Conservation (phyloP, 305 asterid species). For the Plantago rigida region DNA sequence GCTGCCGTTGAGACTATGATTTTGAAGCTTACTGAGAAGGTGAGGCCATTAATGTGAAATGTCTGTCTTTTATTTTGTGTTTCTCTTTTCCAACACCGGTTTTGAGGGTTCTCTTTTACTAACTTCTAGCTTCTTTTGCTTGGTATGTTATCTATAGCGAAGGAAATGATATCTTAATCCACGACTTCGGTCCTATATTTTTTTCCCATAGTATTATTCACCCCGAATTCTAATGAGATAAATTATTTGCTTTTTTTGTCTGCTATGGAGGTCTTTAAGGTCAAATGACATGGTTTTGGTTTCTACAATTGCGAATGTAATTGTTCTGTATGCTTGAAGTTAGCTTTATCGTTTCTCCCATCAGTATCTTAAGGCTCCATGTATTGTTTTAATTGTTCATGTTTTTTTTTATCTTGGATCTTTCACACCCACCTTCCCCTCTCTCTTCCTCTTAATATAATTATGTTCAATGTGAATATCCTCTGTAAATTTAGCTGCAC, state of each 20-base stretch:
- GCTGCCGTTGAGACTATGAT: conserved; percentile 84
- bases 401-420: background rate
- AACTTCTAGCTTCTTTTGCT: no score
- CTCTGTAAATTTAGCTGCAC: background rate
- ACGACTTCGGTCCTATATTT: background rate
- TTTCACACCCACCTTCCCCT: background rate
- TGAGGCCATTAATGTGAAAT: conserved; percentile 17
- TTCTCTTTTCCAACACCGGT: no score
- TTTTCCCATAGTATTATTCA: background rate
- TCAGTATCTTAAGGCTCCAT: background rate
- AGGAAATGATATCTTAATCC: no score
- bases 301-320: background rate
- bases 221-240: no score
- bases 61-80: background rate
- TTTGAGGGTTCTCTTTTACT: no score
- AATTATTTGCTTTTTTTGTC: no score
- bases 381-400: background rate
- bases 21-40: conserved; percentile 78
- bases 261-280: no score
- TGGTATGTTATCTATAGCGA: no score
- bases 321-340: no score
- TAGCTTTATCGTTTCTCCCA: background rate
- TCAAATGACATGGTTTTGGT: no score
- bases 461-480: background rate
- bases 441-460: no score